phyloP scores from a whole-genome alignment of 805 yeast species.

The Ogataea angusta region DNA sequence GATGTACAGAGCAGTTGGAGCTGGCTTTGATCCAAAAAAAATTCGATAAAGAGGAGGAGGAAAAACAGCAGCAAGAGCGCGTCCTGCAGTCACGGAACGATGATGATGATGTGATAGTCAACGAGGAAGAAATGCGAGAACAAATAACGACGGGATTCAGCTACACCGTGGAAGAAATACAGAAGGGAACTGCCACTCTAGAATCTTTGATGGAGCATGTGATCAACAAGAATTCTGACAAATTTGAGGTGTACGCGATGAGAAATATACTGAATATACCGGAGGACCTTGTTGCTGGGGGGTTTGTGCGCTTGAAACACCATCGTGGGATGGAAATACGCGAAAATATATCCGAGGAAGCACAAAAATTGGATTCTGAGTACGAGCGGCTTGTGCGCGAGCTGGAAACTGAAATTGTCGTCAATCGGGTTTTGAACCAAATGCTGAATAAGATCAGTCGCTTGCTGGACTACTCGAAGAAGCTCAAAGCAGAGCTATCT shows the following conservation, averaged over 20 bases:
- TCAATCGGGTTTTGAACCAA: slow-evolving; percentile 39
- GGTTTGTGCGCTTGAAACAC: slow-evolving; percentile 66
- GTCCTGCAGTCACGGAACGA: slow-evolving; percentile 14
- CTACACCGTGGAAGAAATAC: slow-evolving; percentile 46
- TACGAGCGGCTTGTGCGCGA: slow-evolving; percentile 33
- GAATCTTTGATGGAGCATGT: slow-evolving; percentile 73
- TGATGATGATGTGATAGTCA: slow-evolving; percentile 30
- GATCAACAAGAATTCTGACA: slow-evolving; percentile 81
- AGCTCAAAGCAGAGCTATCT: slow-evolving; percentile 12
- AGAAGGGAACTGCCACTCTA: slow-evolving; percentile 73
- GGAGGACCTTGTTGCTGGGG: slow-evolving; percentile 54
- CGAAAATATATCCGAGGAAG: slow-evolving; percentile 17
- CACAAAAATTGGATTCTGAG: slow-evolving; percentile 20
- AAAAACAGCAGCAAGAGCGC: slow-evolving; percentile 12
- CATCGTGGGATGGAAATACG: slow-evolving; percentile 50
- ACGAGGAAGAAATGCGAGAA: slow-evolving; percentile 18
- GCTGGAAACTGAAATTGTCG: slow-evolving; percentile 41
- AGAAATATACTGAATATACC: slow-evolving; percentile 77
- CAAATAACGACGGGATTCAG: not conserved
- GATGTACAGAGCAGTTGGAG: slow-evolving; percentile 78
- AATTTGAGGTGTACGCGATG: slow-evolving; percentile 75
- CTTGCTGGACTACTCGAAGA: slow-evolving; percentile 32
- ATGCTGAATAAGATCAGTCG: slow-evolving; percentile 39
- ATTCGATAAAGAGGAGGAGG: slow-evolving; percentile 24
- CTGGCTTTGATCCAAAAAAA: slow-evolving; percentile 46